A percentile compares a stretch with the other conserved stretches of the same genome.
Evolutionary conservation across 768 basidiomycete genomes (phyloP).

Genomic region (Termitomyces sp.): DNA sequence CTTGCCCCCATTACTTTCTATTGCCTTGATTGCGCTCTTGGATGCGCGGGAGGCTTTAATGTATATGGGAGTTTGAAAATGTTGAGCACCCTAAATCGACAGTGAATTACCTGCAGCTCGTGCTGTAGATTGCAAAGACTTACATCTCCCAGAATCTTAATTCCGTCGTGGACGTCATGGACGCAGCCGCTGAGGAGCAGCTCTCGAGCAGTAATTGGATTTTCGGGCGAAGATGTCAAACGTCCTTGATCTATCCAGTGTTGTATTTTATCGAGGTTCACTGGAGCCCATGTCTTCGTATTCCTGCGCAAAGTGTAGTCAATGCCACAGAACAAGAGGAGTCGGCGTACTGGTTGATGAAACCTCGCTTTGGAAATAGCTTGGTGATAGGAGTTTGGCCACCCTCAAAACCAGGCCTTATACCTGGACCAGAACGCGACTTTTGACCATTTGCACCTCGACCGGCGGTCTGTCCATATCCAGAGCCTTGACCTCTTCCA

Average conservation of each 20-base stretch:
- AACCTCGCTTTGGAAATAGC: constrained; percentile 90
- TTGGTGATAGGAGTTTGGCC: constrained; percentile 94
- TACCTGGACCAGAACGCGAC: constrained; percentile 84
- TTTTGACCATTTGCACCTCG: constrained; percentile 96
- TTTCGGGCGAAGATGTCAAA: constrained; percentile 69
- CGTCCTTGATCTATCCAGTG: constrained; percentile 88
- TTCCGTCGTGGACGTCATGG: constrained; percentile 84
- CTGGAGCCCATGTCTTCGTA: constrained; percentile 70
- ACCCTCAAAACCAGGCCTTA: constrained; percentile 87
- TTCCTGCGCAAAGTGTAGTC: constrained; percentile 42
- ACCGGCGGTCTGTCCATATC: constrained; percentile 88
- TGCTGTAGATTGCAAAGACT: constrained; percentile 21
- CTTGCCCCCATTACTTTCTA: constrained; percentile 78
- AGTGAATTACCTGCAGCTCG: not conserved
- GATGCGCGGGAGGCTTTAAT: constrained; percentile 85
- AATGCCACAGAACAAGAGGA: not conserved
- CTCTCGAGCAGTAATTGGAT: constrained; percentile 86
- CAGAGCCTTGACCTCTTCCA: constrained; percentile 90
- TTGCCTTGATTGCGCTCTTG: constrained; percentile 77
- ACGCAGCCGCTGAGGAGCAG: constrained; percentile 84
- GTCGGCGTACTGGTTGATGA: constrained; percentile 79
- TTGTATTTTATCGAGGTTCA: constrained; percentile 87
- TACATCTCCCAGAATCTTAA: constrained; percentile 88
- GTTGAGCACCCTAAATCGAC: constrained; percentile 52
- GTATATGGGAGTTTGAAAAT: constrained; percentile 69